These are phyloP conservation scores for Hypoxylon cercidicola DNA, from an alignment of 495 filamentous ascomycete genomes.

Conservation along the genomic window DNA sequence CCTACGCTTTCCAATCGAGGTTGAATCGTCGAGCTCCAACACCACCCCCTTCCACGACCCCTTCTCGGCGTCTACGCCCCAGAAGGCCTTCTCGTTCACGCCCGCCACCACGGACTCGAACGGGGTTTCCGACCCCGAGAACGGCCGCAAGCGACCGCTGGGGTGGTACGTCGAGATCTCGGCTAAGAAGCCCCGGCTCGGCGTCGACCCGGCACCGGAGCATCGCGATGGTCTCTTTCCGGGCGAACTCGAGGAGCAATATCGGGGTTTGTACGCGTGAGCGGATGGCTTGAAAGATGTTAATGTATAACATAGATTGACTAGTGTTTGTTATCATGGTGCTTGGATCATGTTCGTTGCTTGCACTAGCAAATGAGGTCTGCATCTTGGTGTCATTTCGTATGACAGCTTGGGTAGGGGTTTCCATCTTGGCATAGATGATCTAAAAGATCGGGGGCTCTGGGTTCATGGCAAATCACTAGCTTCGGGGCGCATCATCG, in stretches of 20 bases:
- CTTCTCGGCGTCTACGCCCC: conserved; percentile 1
- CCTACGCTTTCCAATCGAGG: too few relatives aligned
- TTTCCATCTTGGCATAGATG: too few relatives aligned
- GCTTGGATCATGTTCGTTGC: too few relatives aligned
- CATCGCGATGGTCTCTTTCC: neutral
- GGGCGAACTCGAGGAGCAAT: neutral
- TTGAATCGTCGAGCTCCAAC: neutral
- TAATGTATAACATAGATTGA: too few relatives aligned
- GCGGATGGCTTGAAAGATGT: too few relatives aligned
- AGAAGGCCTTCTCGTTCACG: conserved; percentile 2
- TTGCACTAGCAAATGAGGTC: too few relatives aligned
- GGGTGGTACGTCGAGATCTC: conserved; percentile 10
- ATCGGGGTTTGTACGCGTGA: neutral
- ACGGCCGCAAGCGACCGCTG: conserved; percentile 16
- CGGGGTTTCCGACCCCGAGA: conserved; percentile 24
- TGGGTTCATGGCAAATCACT: too few relatives aligned
- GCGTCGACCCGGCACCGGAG: neutral
- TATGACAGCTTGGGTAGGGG: too few relatives aligned
- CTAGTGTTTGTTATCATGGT: too few relatives aligned
- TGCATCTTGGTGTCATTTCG: too few relatives aligned
- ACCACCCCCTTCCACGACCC: neutral
- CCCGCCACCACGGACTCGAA: conserved; percentile 31
- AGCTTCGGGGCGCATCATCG: too few relatives aligned
- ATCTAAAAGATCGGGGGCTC: too few relatives aligned
- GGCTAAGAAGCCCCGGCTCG: conserved; percentile 15